These are phyloP conservation scores for Schizopora paradoxa DNA, from an alignment of 1,284 basidiomycete genomes.

Conservation along the genomic window DNA sequence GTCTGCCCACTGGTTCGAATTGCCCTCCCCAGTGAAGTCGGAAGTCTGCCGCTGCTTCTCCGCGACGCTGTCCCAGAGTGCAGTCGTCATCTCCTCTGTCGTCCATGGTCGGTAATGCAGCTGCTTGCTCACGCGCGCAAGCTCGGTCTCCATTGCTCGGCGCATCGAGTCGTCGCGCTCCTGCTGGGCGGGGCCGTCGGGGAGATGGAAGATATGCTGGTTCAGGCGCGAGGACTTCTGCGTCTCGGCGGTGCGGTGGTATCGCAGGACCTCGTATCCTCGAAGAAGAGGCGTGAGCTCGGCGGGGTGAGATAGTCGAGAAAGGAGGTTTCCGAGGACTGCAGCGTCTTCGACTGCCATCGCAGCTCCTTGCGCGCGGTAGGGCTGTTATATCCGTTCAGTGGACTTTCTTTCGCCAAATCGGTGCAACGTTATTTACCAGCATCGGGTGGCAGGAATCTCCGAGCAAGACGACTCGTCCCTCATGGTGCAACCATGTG, in stretches of 20 bases:
- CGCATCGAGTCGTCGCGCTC: constrained; percentile 35
- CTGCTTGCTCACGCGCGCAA: neutral
- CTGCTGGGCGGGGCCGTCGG: constrained; percentile 35
- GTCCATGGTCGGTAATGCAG: too few species aligned
- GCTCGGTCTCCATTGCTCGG: constrained; percentile 24
- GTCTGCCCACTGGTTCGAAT: constrained; percentile 27
- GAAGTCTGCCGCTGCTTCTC: too few species aligned
- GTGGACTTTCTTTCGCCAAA: neutral
- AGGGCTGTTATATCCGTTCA: constrained; percentile 19
- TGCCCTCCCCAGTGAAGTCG: constrained; percentile 15
- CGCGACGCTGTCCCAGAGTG: neutral
- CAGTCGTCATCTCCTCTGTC: neutral
- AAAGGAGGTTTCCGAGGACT: constrained; percentile 44
- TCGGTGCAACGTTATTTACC: constrained; percentile 25
- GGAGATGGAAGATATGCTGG: constrained; percentile 34
- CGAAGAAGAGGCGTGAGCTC: constrained; percentile 41
- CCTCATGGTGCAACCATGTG: constrained; percentile 43
- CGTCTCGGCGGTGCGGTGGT: constrained; percentile 35
- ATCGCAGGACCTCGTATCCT: constrained; percentile 46
- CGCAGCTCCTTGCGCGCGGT: constrained; percentile 29
- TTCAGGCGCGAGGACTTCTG: constrained; percentile 38
- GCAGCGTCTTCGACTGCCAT: constrained; percentile 49
- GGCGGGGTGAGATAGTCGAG: constrained; percentile 33
- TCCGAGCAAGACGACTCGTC: constrained; percentile 43
- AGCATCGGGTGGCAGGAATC: constrained; percentile 49